Base-by-base conservation (phyloP, 163 green algal genomes). In the Scenedesmus sp. region DNA sequence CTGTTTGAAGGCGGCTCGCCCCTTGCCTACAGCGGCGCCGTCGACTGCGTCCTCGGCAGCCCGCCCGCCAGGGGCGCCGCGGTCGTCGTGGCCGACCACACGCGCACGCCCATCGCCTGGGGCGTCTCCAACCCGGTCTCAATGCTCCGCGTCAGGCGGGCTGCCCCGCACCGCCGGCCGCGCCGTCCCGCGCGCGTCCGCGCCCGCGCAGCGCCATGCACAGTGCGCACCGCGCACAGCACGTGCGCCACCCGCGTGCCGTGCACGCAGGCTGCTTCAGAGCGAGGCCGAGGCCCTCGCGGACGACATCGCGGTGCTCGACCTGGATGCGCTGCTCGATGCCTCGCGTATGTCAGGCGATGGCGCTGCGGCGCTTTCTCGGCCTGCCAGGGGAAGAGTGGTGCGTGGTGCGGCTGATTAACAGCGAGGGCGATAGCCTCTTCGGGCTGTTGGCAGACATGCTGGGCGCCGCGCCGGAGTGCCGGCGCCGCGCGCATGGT, bases 361-460 rank as follows among this genome's bases (percentile, higher is more conserved):
- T 62, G 24, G 50, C n/a, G n/a, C n/a, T n/a, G n/a, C n/a, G n/a
- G n/a, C n/a, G n/a, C n/a, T n/a, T n/a, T n/a, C n/a, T 47, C 39
- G 10, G 39, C 39, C 7, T 15, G 6, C 7, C 39, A 47, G 39
- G 7, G 39, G 39, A 6, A 47, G 39, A 47, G 39, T 47, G 39
- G 39, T 47, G 39, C 10, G 39, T 47, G 39, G 10, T 47, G 39
- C 39, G 87, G 20, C 87, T 97, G 54, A 26, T 95, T n/a, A 97
- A 97, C 87, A 95, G 87, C 60, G 95, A 97, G 69, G 93, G 92
- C 0, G 93, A 97, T 87, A 60, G 88, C 20, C 86, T 98, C 50
- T 94, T 85, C 1, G 95, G 95, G 1, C 78, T 98, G 36, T 78
- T 94, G 14, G 93, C 92, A 18, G 95, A 99, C 82, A 65, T 92